Conservation (phyloP, 148 eudicot species). For the Persicaria tinctoria region DNA sequence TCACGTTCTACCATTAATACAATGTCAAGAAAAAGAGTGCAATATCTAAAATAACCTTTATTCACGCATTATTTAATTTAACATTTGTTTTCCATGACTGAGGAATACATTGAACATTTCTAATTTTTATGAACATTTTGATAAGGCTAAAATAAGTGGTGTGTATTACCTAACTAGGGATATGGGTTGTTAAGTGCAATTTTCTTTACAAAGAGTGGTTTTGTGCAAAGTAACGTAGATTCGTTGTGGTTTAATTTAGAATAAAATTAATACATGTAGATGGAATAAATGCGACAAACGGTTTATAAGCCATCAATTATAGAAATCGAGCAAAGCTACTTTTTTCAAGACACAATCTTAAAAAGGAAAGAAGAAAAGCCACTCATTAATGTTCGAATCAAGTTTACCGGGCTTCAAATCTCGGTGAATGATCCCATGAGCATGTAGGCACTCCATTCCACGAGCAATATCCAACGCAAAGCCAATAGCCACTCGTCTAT, state of each 20-base stretch:
- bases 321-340: neutral
- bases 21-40: no score
- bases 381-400: neutral
- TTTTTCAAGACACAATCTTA: neutral
- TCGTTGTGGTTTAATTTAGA: no score
- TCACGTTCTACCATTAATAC: no score
- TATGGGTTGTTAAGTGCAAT: neutral
- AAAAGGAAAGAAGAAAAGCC: neutral
- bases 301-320: neutral
- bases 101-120: neutral
- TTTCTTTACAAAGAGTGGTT: neutral
- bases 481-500: conserved; percentile 30
- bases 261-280: neutral
- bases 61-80: neutral
- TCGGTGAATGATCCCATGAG: conserved; percentile 48
- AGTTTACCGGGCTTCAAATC: conserved; percentile 42
- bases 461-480: conserved; percentile 44
- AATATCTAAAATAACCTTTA: no score
- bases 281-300: neutral
- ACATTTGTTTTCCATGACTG: neutral
- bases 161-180: neutral
- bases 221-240: neutral
- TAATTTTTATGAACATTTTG: neutral
- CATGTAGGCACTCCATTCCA: conserved; percentile 40
- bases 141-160: neutral